Evolutionary conservation across 208 protist genomes (phyloP), one percentile per base, ranked within the genome.

Genomic region (Sergeia podlipaevii): DNA sequence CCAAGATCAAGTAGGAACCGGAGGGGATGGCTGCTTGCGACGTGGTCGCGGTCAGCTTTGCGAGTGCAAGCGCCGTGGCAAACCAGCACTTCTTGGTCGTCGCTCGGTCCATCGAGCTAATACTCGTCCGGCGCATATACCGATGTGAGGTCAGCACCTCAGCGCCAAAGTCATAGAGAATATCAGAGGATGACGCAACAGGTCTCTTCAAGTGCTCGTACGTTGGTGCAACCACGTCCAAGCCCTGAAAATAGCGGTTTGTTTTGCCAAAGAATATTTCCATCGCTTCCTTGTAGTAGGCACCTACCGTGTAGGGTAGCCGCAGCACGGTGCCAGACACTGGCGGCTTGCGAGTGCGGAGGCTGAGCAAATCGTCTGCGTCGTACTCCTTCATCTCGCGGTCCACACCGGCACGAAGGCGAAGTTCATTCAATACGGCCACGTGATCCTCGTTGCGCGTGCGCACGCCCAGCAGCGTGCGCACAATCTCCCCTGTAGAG

Each of bases 211-310:
- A 65, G 61, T 95, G 82, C 45, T 83, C 76, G 58, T 85, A 95
- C 11, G 89, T 90, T 13, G 85, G 84, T 3, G 89, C 76, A 6
- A 92, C 54, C 6, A 88, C 70, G 39, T 72, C 72, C 23, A 92
- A 65, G 8, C 81, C 84, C 28, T 78, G 74, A 49, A 95, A 95
- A 61, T 89, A 92, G 26, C 66, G 66, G 34, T 76, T 91, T 6
- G 77, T 77, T 32, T 80, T 60, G 6, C 85, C 77, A 51, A 89
- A 76, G 53, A 89, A 87, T 6, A 89, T 88, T 27, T 92, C 84
- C 20, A 85, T 72, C 39, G 78, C 74, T 24, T 95, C 81, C 28
- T 74, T 53, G 54, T 72, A 76, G 66, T 95, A 92, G 21, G 89
- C 89, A 38, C 72, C 68, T 11, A 95, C 65, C 17, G 84, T 85